phyloP scores from a whole-genome alignment of 176 grass and related monocot species.

The Dactylis glomerata region DNA sequence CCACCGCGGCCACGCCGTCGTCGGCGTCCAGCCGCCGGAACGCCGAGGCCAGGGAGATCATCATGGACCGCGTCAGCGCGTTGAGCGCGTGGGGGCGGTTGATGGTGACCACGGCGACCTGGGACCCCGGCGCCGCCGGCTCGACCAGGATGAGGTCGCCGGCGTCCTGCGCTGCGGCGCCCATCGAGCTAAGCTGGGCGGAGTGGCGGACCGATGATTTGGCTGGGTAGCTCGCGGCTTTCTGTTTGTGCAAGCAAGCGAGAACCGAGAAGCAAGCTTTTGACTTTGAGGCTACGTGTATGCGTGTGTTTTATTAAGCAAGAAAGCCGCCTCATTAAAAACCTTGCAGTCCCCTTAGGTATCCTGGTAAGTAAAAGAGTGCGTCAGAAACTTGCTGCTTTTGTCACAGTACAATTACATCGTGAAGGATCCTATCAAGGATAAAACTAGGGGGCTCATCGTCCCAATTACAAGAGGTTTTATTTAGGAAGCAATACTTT shows the following conservation, averaged over 20 bases:
- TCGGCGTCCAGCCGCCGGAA: slow-evolving; percentile 64
- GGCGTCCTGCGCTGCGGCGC: slow-evolving; percentile 25
- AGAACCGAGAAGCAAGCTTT: not conserved
- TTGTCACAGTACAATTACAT: too few species aligned
- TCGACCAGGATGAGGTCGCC: slow-evolving; percentile 66
- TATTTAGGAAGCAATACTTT: too few species aligned
- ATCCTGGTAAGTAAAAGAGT: too few species aligned
- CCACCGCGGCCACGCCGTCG: slow-evolving; percentile 56
- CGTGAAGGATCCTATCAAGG: too few species aligned
- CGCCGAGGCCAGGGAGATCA: slow-evolving; percentile 48
- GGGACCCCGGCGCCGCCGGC: slow-evolving; percentile 37
- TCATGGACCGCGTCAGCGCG: slow-evolving; percentile 88
- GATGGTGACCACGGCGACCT: slow-evolving; percentile 79
- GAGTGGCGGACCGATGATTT: not conserved
- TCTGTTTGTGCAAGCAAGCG: not conserved
- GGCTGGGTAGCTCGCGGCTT: not conserved
- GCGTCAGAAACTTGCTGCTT: too few species aligned
- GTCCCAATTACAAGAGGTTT: too few species aligned
- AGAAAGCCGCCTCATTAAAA: too few species aligned
- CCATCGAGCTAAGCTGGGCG: slow-evolving; percentile 19
- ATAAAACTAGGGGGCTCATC: too few species aligned
- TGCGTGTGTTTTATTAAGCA: not conserved
- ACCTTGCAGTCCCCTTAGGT: too few species aligned
- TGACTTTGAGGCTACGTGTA: not conserved
- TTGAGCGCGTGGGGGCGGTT: slow-evolving; percentile 90